A percentile compares a stretch with the other conserved stretches of the same genome.
Evolutionary conservation across 2,329 filamentous ascomycete genomes (phyloP).

Genomic region (Gnomoniopsis sp.): DNA sequence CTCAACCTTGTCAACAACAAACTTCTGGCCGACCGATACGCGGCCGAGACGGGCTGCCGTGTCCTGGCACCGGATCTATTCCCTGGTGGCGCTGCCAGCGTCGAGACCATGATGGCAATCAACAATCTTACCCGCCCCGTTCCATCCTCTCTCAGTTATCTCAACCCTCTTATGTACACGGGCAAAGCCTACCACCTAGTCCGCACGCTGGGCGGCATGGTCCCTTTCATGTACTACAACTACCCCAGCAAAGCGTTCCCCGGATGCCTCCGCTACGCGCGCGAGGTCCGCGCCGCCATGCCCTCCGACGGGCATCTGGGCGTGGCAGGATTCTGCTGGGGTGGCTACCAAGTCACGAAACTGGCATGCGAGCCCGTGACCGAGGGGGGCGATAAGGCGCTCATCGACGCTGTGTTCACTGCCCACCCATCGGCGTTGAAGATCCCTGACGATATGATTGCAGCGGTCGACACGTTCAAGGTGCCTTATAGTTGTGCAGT

Average conservation of each 20-base stretch:
- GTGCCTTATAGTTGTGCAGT: neutral
- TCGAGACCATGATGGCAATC: conserved; percentile 16
- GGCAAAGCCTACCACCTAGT: neutral
- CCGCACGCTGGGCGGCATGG: neutral
- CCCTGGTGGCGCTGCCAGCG: conserved; percentile 20
- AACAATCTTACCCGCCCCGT: neutral
- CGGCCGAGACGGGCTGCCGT: conserved; percentile 20
- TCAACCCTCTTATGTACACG: neutral
- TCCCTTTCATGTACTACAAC: neutral
- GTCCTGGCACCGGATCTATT: conserved; percentile 27
- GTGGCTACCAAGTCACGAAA: neutral
- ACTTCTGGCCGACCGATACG: conserved; percentile 20
- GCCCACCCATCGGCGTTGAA: neutral
- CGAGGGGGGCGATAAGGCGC: neutral
- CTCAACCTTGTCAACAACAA: conserved; percentile 21
- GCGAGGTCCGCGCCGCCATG: neutral
- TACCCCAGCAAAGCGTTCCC: neutral
- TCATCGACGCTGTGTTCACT: neutral
- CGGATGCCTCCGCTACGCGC: neutral
- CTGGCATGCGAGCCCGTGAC: neutral
- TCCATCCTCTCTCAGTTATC: neutral
- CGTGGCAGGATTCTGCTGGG: neutral
- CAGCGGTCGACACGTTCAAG: neutral
- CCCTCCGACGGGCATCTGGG: neutral
- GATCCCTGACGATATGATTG: neutral